Percentiles rank a stretch among this genome's conserved stretches.
Evolutionary conservation across 2,329 filamentous ascomycete species (phyloP).

Genomic region (Alternaria triticina): DNA sequence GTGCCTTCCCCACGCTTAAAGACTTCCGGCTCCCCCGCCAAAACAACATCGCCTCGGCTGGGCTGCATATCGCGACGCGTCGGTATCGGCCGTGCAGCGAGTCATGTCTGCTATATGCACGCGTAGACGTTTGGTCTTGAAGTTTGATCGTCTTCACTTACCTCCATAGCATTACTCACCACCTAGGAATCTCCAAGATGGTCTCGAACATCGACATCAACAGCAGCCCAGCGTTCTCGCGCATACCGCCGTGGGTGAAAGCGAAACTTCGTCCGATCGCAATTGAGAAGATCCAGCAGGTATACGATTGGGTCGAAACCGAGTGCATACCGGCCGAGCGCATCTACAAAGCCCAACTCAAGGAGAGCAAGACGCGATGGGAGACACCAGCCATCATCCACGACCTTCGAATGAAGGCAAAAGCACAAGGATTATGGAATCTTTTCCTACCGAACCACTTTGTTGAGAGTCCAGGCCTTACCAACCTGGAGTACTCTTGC

Average conservation of each 20-base stretch:
- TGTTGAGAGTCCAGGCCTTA: conserved; percentile 53
- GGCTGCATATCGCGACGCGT: conserved; percentile 10
- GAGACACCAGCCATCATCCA: conserved; percentile 51
- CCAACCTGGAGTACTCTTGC: conserved; percentile 55
- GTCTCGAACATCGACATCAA: conserved; percentile 28
- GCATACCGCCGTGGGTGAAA: conserved; percentile 55
- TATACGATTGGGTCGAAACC: conserved; percentile 53
- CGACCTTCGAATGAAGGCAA: conserved; percentile 52
- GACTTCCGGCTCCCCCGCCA: conserved; percentile 30
- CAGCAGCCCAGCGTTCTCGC: conserved; percentile 46
- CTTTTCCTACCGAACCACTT: conserved; percentile 52
- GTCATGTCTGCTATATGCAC: conserved; percentile 19
- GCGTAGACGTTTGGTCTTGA: conserved; percentile 6
- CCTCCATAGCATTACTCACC: neutral
- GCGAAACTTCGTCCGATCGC: conserved; percentile 57
- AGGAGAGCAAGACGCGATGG: conserved; percentile 40
- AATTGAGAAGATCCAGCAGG: conserved; percentile 52
- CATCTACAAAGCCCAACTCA: conserved; percentile 51
- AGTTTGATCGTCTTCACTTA: conserved; percentile 6
- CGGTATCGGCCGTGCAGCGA: conserved; percentile 23
- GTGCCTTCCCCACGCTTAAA: conserved; percentile 25
- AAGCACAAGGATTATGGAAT: conserved; percentile 49
- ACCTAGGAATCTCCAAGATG: conserved; percentile 11
- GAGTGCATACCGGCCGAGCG: conserved; percentile 54
- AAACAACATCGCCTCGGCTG: conserved; percentile 9